These are phyloP conservation scores for Pseudogymnoascus sp. DNA, from an alignment of 2,329 filamentous ascomycete genomes.

Conservation along the genomic window DNA sequence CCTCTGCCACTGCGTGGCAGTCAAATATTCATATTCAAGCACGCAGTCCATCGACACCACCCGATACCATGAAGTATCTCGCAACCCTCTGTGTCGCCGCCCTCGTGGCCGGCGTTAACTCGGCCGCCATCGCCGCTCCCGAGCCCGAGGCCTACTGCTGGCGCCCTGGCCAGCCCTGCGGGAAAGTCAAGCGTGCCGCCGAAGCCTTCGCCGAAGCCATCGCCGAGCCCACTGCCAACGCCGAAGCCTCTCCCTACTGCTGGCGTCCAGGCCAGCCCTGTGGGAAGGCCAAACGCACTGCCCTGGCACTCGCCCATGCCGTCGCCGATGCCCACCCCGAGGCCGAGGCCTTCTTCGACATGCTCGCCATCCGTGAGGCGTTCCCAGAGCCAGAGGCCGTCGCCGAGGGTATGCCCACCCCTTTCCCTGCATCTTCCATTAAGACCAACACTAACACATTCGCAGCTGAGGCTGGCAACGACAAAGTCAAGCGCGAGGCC, in stretches of 20 bases:
- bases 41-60: slow-evolving; percentile 11
- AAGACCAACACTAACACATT: background rate
- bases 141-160: slow-evolving; percentile 19
- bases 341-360: slow-evolving; percentile 9
- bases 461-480: background rate
- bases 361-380: background rate
- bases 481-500: background rate
- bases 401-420: background rate
- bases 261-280: slow-evolving; percentile 33
- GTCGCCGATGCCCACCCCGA: slow-evolving; percentile 13
- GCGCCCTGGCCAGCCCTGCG: slow-evolving; percentile 22
- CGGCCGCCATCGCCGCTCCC: slow-evolving; percentile 22
- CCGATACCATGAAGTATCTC: slow-evolving; percentile 39
- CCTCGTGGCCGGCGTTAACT: slow-evolving; percentile 31
- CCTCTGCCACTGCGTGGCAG: slow-evolving; percentile 12
- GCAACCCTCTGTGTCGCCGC: slow-evolving; percentile 32
- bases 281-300: slow-evolving; percentile 36
- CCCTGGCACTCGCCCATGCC: slow-evolving; percentile 30
- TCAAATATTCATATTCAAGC: slow-evolving; percentile 14
- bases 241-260: slow-evolving; percentile 25
- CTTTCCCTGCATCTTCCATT: slow-evolving; percentile 2
- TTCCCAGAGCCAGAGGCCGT: slow-evolving; percentile 21
- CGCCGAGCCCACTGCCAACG: slow-evolving; percentile 15
- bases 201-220: slow-evolving; percentile 24
- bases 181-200: slow-evolving; percentile 27